These are phyloP conservation scores for Podila epicladia DNA, from an alignment of 192 early-diverging fungal species.

Conservation along the genomic window DNA sequence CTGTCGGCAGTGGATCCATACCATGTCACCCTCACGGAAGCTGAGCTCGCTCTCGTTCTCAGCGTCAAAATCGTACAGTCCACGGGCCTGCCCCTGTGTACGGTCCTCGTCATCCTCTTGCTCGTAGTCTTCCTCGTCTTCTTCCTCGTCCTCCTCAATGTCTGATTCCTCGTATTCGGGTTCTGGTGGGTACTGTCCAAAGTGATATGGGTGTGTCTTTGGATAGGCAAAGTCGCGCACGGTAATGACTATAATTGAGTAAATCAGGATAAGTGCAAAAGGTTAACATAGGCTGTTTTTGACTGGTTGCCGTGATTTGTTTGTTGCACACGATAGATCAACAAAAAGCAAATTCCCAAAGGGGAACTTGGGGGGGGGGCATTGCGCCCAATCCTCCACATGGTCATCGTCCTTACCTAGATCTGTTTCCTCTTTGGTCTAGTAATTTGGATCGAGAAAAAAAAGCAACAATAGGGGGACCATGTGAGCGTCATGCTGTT, in stretches of 20 bases:
- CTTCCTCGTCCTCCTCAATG: constrained; percentile 22
- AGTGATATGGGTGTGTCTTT: constrained; percentile 29
- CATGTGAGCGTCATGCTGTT: too few relatives aligned
- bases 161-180: constrained; percentile 31
- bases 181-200: constrained; percentile 33
- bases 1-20: constrained; percentile 75
- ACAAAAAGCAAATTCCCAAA: too few relatives aligned
- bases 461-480: too few relatives aligned
- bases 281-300: neutral
- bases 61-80: constrained; percentile 78
- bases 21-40: constrained; percentile 68
- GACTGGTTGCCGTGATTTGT: too few relatives aligned
- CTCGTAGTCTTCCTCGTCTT: neutral
- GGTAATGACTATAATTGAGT: constrained; percentile 12
- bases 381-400: too few relatives aligned
- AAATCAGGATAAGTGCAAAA: neutral
- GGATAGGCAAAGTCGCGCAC: constrained; percentile 45
- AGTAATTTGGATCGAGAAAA: too few relatives aligned
- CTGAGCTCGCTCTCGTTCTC: constrained; percentile 74
- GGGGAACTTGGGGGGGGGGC: too few relatives aligned
- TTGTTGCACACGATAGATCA: too few relatives aligned
- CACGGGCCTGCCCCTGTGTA: constrained; percentile 59
- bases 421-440: too few relatives aligned
- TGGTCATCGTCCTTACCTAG: too few relatives aligned
- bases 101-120: constrained; percentile 30